Conservation (phyloP, 169 alveolate genomes). For the Miamiensis avidus region DNA sequence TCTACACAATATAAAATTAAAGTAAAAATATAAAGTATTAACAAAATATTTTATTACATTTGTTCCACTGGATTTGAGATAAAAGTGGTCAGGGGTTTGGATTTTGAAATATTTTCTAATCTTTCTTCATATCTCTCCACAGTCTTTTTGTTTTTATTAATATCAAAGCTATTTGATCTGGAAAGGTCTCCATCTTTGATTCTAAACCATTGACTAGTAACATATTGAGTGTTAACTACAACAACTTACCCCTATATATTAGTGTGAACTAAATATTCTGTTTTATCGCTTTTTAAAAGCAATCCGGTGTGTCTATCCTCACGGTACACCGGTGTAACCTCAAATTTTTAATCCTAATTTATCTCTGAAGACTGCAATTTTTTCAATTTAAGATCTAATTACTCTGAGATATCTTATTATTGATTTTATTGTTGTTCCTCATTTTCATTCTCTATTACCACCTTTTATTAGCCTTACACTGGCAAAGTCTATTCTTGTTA, state of each 20-base stretch:
- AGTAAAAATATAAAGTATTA: no score
- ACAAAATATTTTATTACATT: no score
- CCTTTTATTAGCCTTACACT: not conserved
- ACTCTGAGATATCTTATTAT: not conserved
- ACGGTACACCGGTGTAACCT: not conserved
- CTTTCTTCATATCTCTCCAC: not conserved
- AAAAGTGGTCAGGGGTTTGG: not conserved
- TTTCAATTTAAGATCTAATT: not conserved
- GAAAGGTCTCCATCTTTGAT: not conserved
- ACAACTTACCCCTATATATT: not conserved
- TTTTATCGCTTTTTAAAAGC: not conserved
- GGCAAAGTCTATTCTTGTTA: no score
- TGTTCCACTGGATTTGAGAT: no score
- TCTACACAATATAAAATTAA: not conserved
- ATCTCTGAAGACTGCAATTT: not conserved
- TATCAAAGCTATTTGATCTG: no score
- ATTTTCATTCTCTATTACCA: no score
- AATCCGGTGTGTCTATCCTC: not conserved
- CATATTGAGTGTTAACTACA: not conserved
- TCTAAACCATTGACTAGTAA: not conserved
- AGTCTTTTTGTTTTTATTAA: no score
- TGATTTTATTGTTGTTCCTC: not conserved
- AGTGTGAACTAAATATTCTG: not conserved
- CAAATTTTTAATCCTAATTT: not conserved
- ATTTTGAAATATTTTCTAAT: not conserved